Evolutionary conservation across 2,329 filamentous ascomycete genomes (phyloP).

Genomic region (Alternaria triticina): DNA sequence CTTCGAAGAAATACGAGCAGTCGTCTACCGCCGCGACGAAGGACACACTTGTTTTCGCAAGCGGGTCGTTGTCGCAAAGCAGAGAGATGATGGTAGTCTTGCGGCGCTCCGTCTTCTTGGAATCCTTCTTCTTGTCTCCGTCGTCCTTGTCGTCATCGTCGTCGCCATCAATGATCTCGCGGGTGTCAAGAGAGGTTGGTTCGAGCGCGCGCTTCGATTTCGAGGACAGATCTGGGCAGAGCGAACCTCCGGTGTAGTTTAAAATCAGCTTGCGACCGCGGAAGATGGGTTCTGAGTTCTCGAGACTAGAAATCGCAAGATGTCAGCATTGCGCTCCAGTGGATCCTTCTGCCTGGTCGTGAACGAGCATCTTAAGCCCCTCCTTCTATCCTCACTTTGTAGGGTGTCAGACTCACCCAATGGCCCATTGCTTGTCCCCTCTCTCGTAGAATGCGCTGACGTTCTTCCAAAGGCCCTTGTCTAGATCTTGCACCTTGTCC

Average conservation of each 20-base stretch:
- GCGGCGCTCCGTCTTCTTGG: slow-evolving; percentile 64
- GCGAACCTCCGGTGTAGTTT: slow-evolving; percentile 59
- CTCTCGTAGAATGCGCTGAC: slow-evolving; percentile 79
- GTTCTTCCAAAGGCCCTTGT: slow-evolving; percentile 69
- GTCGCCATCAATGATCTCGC: slow-evolving; percentile 52
- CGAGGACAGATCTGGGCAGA: slow-evolving; percentile 47
- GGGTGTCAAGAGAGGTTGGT: slow-evolving; percentile 30
- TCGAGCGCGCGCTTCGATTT: slow-evolving; percentile 33
- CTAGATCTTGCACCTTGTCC: slow-evolving; percentile 68
- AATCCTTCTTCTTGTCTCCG: slow-evolving; percentile 44
- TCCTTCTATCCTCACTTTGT: background rate
- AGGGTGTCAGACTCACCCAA: slow-evolving; percentile 64
- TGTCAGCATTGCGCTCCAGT: slow-evolving; percentile 20
- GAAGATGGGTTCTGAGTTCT: slow-evolving; percentile 60
- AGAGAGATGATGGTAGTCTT: slow-evolving; percentile 91
- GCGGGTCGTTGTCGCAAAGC: slow-evolving; percentile 85
- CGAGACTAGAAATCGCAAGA: slow-evolving; percentile 52
- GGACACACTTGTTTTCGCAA: slow-evolving; percentile 72
- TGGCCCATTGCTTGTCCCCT: slow-evolving; percentile 71
- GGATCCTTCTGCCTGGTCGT: slow-evolving; percentile 2
- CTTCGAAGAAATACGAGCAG: slow-evolving; percentile 95
- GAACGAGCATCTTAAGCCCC: background rate
- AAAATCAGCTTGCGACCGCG: slow-evolving; percentile 70
- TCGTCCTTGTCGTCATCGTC: slow-evolving; percentile 47
- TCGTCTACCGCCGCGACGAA: slow-evolving; percentile 91